Percentiles rank a stretch among this genome's conserved stretches.
phyloP scores from a whole-genome alignment of 2,329 filamentous ascomycete species.

The Aspergillus thermomutatus region DNA sequence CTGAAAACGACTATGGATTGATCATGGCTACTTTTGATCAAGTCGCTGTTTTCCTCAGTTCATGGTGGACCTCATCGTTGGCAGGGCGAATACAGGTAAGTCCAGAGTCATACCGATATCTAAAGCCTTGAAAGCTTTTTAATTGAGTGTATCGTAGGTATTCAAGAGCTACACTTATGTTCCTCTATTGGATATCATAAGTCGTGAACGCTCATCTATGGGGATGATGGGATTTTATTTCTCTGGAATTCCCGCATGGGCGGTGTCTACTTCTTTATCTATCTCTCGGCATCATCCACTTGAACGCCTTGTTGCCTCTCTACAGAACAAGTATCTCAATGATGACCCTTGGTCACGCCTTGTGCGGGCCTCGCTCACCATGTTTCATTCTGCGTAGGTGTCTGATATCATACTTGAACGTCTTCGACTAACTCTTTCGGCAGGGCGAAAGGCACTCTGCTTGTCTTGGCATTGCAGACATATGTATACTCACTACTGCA shows the following conservation, averaged over 20 bases:
- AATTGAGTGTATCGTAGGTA: slow-evolving; percentile 25
- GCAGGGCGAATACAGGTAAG: slow-evolving; percentile 38
- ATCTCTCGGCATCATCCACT: slow-evolving; percentile 38
- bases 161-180: slow-evolving; percentile 36
- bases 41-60: slow-evolving; percentile 37
- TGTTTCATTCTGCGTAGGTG: slow-evolving; percentile 30
- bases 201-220: slow-evolving; percentile 31
- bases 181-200: slow-evolving; percentile 35
- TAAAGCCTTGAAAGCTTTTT: neutral
- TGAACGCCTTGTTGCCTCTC: slow-evolving; percentile 29
- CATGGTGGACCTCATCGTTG: slow-evolving; percentile 42
- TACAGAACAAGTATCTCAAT: slow-evolving; percentile 25
- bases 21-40: slow-evolving; percentile 41
- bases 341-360: slow-evolving; percentile 24
- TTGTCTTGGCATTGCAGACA: slow-evolving; percentile 38
- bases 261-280: slow-evolving; percentile 33
- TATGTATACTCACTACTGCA: slow-evolving; percentile 45
- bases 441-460: slow-evolving; percentile 34
- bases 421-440: slow-evolving; percentile 14
- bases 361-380: slow-evolving; percentile 25
- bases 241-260: slow-evolving; percentile 41
- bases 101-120: neutral
- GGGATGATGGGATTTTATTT: slow-evolving; percentile 39
- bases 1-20: slow-evolving; percentile 44
- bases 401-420: neutral